Evolutionary conservation across 345 rosid genomes (phyloP).

Genomic region (Hibiscus trionum): DNA sequence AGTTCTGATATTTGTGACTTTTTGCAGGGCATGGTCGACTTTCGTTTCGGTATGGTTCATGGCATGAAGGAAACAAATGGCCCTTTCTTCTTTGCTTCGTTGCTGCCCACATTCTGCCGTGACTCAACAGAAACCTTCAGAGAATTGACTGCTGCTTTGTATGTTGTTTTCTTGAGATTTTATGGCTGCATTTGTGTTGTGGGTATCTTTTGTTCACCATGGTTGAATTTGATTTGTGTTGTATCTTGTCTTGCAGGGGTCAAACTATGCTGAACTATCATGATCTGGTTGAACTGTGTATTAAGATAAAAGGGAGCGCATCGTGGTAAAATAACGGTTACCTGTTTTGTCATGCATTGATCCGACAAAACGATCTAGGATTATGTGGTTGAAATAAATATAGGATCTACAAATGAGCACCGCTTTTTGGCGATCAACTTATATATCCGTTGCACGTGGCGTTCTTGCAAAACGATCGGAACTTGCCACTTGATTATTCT

Average conservation of each 20-base stretch:
- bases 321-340: conserved; percentile 9
- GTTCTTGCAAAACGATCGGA: not conserved
- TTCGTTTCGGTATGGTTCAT: not conserved
- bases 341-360: not conserved
- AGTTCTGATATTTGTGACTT: not conserved
- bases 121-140: conserved; percentile 10
- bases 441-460: conserved; percentile 2
- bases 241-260: conserved; percentile 11
- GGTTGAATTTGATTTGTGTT: not conserved
- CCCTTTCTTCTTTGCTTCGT: conserved; percentile 10
- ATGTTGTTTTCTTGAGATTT: not conserved
- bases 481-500: not conserved
- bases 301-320: conserved; percentile 18
- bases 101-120: conserved; percentile 11
- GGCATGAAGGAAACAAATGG: conserved; percentile 7
- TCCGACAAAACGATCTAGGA: not conserved
- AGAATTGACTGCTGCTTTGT: conserved; percentile 12
- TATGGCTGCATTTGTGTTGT: not conserved
- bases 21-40: conserved; percentile 18
- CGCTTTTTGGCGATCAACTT: not conserved
- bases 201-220: not conserved
- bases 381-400: not conserved
- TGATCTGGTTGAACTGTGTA: conserved; percentile 3
- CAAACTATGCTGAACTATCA: conserved; percentile 4
- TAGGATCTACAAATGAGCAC: not conserved